Evolutionary conservation across 169 alveolate genomes (phyloP).

Genomic region (Eimeria necatrix): DNA sequence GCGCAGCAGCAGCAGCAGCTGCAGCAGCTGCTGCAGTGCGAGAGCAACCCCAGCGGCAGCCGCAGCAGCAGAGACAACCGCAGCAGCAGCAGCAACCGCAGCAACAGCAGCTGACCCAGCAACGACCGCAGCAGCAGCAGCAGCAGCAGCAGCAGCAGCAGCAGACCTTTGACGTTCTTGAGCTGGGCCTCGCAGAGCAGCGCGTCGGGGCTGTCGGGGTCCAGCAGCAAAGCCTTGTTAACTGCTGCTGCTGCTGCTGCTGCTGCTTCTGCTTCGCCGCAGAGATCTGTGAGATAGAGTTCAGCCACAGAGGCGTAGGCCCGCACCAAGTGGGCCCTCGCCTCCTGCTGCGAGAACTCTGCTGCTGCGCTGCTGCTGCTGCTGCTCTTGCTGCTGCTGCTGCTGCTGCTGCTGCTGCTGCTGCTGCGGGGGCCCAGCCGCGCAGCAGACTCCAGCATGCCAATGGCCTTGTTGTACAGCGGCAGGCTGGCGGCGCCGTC

Average conservation of each 20-base stretch:
- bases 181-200: slow-evolving; percentile 38
- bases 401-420: neutral
- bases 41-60: neutral
- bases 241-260: neutral
- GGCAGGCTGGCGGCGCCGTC: slow-evolving; percentile 53
- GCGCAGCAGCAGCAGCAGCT: neutral
- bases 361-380: neutral
- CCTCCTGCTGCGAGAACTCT: slow-evolving; percentile 32
- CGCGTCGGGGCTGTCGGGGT: slow-evolving; percentile 63
- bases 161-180: slow-evolving; percentile 53
- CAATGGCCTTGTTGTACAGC: slow-evolving; percentile 20
- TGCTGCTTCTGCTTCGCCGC: slow-evolving; percentile 67
- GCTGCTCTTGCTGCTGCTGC: neutral
- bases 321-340: neutral
- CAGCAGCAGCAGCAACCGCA: neutral
- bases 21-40: neutral
- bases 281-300: slow-evolving; percentile 59
- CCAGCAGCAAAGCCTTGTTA: slow-evolving; percentile 20
- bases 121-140: neutral
- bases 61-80: neutral
- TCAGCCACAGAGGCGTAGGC: slow-evolving; percentile 67
- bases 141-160: neutral
- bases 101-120: neutral
- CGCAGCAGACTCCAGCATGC: slow-evolving; percentile 16
- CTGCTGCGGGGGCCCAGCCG: neutral